These are phyloP conservation scores for Chalaropsis ovoidea DNA, from an alignment of 2,329 filamentous ascomycete genomes.

Conservation along the genomic window DNA sequence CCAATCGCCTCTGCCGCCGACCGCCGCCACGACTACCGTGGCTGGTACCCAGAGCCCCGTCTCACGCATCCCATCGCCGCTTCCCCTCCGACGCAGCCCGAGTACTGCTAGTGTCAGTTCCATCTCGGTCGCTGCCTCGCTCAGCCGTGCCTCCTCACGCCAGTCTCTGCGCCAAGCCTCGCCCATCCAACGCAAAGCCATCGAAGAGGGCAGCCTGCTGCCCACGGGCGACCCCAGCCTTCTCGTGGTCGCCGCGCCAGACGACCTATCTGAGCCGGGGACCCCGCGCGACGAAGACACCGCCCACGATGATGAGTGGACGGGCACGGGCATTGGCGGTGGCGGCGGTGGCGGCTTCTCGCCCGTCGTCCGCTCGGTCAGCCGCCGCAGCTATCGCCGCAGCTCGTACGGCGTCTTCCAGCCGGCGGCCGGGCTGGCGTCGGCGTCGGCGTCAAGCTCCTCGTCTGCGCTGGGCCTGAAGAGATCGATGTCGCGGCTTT, in stretches of 20 bases:
- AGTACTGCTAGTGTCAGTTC: constrained; percentile 19
- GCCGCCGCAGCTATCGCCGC: constrained; percentile 14
- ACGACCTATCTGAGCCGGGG: constrained; percentile 47
- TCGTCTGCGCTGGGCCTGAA: constrained; percentile 14
- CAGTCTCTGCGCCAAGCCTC: constrained; percentile 21
- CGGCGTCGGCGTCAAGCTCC: constrained; percentile 14
- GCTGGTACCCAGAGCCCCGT: neutral
- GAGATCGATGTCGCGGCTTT: constrained; percentile 20
- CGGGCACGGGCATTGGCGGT: constrained; percentile 5
- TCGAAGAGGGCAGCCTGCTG: constrained; percentile 22
- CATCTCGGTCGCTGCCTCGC: constrained; percentile 8
- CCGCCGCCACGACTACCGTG: neutral
- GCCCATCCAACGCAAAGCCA: constrained; percentile 20
- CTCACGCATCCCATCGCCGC: constrained; percentile 20
- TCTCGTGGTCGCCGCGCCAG: constrained; percentile 55
- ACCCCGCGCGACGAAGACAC: constrained; percentile 35
- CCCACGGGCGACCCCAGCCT: constrained; percentile 33
- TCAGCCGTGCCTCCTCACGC: constrained; percentile 21
- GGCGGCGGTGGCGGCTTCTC: constrained; percentile 21
- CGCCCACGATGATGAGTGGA: constrained; percentile 31
- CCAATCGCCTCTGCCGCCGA: constrained; percentile 36
- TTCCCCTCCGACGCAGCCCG: constrained; percentile 19
- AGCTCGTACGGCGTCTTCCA: neutral
- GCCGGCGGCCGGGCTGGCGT: neutral
- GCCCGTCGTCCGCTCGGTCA: constrained; percentile 24